Percentiles rank a stretch among this genome's conserved stretches.
Evolutionary conservation across 768 basidiomycete species (phyloP).

Genomic region (Tephrocybe sp.): DNA sequence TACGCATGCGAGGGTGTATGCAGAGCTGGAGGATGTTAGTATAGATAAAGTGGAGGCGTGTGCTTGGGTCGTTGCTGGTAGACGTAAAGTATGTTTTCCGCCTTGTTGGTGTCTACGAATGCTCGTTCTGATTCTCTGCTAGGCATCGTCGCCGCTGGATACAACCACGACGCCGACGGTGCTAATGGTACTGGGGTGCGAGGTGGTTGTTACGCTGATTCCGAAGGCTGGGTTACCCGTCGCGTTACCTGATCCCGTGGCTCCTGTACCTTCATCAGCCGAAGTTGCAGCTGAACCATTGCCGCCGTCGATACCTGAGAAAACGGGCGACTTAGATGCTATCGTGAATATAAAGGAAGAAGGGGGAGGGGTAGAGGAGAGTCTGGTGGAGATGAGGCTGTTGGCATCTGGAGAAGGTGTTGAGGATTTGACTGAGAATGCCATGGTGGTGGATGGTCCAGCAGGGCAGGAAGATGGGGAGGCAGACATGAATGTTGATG

Average conservation of each 20-base stretch:
- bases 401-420: not conserved
- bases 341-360: not conserved
- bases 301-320: slow-evolving; percentile 5
- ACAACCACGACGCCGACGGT: slow-evolving; percentile 25
- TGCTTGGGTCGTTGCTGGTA: slow-evolving; percentile 36
- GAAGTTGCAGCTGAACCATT: not conserved
- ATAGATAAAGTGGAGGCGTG: slow-evolving; percentile 33
- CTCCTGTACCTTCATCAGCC: not conserved
- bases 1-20: slow-evolving; percentile 30
- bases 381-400: slow-evolving; percentile 1
- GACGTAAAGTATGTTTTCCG: slow-evolving; percentile 11
- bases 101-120: not conserved
- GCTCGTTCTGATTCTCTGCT: not conserved
- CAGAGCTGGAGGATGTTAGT: slow-evolving; percentile 23
- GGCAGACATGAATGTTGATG: not conserved
- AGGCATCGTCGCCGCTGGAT: slow-evolving; percentile 23
- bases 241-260: not conserved
- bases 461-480: not conserved
- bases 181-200: slow-evolving; percentile 36
- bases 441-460: not conserved
- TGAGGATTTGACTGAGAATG: too few species aligned
- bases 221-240: slow-evolving; percentile 19
- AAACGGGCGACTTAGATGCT: not conserved
- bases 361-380: not conserved
- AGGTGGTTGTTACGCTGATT: slow-evolving; percentile 29